Evolutionary conservation across 2,329 filamentous ascomycete species (phyloP).

Genomic region (Trichoderma pleuroti): DNA sequence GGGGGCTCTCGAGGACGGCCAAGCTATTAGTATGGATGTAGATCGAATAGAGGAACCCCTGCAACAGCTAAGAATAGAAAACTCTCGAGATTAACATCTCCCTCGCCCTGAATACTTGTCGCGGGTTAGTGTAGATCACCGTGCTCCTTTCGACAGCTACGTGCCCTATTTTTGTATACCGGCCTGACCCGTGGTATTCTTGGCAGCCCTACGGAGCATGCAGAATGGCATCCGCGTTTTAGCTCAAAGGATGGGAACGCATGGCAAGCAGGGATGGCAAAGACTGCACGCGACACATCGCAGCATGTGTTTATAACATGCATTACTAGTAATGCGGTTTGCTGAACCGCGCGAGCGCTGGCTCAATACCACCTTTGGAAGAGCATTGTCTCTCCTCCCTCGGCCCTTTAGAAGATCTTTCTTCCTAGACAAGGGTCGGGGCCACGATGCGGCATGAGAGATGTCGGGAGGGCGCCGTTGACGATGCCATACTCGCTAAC

Average conservation of each 20-base stretch:
- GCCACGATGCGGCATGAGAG: background rate
- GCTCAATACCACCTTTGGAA: background rate
- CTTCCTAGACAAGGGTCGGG: background rate
- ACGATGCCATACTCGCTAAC: background rate
- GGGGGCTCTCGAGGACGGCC: background rate
- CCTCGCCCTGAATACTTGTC: conserved; percentile 13
- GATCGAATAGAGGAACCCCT: background rate
- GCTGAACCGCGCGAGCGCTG: background rate
- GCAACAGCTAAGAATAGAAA: background rate
- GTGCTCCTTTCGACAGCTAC: background rate
- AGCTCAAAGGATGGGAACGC: background rate
- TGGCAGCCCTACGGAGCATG: conserved; percentile 11
- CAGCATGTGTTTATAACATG: background rate
- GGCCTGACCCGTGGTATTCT: background rate
- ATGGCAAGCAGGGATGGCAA: background rate
- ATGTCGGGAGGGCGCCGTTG: background rate
- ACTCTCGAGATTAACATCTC: background rate
- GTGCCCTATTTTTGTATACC: background rate
- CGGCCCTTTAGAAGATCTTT: background rate
- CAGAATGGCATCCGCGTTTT: conserved; percentile 1
- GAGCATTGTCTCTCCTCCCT: background rate
- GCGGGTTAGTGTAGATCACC: conserved; percentile 9
- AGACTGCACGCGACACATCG: background rate
- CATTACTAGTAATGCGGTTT: background rate
- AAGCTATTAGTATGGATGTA: background rate